Conservation (phyloP, 371 early-diverging fungal genomes). For the Mucor circinelloides region DNA sequence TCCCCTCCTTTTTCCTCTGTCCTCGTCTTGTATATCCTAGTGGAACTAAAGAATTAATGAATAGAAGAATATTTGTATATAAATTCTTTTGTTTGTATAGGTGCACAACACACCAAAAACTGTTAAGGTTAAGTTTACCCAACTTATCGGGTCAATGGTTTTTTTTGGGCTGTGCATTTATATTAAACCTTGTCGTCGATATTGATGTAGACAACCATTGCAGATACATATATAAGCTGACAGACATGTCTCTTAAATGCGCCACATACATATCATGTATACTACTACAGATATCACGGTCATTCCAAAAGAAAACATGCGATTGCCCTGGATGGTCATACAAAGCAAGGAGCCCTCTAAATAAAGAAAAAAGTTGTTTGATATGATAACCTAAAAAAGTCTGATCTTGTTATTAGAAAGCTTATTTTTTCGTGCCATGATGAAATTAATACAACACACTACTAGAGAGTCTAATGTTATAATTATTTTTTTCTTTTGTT, state of each 20-base stretch:
- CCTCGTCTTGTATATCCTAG: background rate
- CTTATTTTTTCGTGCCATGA: no score
- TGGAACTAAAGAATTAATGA: background rate
- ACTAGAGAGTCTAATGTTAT: background rate
- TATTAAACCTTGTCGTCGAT: background rate
- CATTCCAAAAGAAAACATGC: background rate
- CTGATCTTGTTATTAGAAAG: background rate
- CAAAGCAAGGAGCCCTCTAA: background rate
- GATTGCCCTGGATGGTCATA: background rate
- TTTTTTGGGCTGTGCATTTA: background rate
- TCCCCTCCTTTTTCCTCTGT: background rate
- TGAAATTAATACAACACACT: no score
- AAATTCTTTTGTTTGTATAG: background rate
- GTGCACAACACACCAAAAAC: background rate
- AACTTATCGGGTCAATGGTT: background rate
- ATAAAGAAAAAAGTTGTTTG: background rate
- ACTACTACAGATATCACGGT: background rate
- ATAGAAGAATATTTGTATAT: background rate
- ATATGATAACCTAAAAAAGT: background rate
- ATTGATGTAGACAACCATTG: background rate
- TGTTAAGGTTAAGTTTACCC: background rate
- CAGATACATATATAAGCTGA: background rate
- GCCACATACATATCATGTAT: background rate
- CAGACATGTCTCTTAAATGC: background rate
- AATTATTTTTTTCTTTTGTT: background rate